A percentile compares a stretch with the other conserved stretches of the same genome.
phyloP scores from a whole-genome alignment of 805 yeast genomes.

The Metschnikowia cubensis region DNA sequence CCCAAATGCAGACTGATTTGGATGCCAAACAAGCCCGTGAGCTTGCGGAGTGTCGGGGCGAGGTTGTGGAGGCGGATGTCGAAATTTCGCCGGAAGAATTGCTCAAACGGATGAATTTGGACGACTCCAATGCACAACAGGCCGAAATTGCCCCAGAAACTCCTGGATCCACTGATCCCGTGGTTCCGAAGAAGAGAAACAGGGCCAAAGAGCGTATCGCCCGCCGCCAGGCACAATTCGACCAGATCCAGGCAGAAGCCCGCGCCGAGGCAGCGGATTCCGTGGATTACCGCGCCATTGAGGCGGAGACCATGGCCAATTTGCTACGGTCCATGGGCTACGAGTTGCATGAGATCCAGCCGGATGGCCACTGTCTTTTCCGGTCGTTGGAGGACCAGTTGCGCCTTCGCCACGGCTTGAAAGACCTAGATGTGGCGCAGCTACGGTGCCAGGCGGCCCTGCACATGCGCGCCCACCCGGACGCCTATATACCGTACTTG shows the following conservation, averaged over 20 bases:
- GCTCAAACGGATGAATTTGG: constrained; percentile 25
- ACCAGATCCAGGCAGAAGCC: constrained; percentile 63
- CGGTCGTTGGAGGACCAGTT: constrained; percentile 83
- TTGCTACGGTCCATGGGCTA: constrained; percentile 49
- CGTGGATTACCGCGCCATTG: constrained; percentile 69
- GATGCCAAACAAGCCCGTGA: constrained; percentile 55
- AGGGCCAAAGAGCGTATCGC: constrained; percentile 83
- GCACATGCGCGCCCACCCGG: constrained; percentile 59
- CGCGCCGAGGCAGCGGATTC: constrained; percentile 58
- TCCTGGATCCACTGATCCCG: background rate
- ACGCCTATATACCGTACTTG: constrained; percentile 75
- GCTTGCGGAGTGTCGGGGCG: constrained; percentile 22
- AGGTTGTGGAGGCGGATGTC: constrained; percentile 16
- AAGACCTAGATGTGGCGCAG: constrained; percentile 39
- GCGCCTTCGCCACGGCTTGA: constrained; percentile 41
- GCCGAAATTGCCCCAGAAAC: no score
- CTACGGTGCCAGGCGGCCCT: constrained; percentile 63
- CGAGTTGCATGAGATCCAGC: constrained; percentile 64
- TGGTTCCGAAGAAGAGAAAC: constrained; percentile 51
- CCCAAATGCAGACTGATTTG: constrained; percentile 54
- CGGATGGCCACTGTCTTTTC: constrained; percentile 94
- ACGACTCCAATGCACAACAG: background rate
- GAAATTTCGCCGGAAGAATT: constrained; percentile 63
- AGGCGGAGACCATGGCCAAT: constrained; percentile 58
- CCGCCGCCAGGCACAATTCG: constrained; percentile 66